Percentiles rank a stretch among this genome's conserved stretches.
phyloP scores from a whole-genome alignment of 768 basidiomycete genomes.

The Lyophyllum atratum region DNA sequence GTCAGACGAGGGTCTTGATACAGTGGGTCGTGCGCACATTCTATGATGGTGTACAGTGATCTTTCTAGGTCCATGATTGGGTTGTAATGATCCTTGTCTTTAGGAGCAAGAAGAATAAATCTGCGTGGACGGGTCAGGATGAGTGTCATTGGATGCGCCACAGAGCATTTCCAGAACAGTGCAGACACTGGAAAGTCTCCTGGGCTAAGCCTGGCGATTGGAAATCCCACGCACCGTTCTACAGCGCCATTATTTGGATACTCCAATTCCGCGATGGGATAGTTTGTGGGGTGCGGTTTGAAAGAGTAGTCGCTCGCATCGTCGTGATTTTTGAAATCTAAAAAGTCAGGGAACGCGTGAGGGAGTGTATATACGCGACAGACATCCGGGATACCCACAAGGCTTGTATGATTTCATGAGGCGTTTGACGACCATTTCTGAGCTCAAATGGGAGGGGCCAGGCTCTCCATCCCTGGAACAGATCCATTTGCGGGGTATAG shows the following conservation, averaged over 20 bases:
- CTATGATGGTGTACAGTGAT: slow-evolving; percentile 69
- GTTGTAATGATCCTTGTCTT: slow-evolving; percentile 86
- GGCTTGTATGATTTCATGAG: slow-evolving; percentile 70
- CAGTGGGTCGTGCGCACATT: slow-evolving; percentile 45
- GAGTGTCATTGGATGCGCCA: neutral
- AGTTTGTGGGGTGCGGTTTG: slow-evolving; percentile 57
- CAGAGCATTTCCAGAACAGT: neutral
- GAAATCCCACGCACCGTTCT: slow-evolving; percentile 56
- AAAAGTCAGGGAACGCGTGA: slow-evolving; percentile 11
- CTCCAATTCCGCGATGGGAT: slow-evolving; percentile 73
- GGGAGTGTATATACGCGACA: neutral
- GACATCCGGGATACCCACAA: slow-evolving; percentile 48
- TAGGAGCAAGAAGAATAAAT: slow-evolving; percentile 77
- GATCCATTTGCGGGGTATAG: slow-evolving; percentile 50
- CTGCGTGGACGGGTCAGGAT: slow-evolving; percentile 32
- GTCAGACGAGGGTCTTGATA: slow-evolving; percentile 10
- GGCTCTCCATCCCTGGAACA: slow-evolving; percentile 52
- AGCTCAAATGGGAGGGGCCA: slow-evolving; percentile 56
- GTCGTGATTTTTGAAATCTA: slow-evolving; percentile 72
- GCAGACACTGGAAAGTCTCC: neutral
- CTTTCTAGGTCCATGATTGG: slow-evolving; percentile 80
- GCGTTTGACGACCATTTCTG: slow-evolving; percentile 60
- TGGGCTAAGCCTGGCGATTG: neutral
- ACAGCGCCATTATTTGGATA: slow-evolving; percentile 72
- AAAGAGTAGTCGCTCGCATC: slow-evolving; percentile 67